Evolutionary conservation across 495 filamentous ascomycete genomes (phyloP), one percentile per base, ranked within the genome.

Genomic region (Pseudotulostoma volvatum): DNA sequence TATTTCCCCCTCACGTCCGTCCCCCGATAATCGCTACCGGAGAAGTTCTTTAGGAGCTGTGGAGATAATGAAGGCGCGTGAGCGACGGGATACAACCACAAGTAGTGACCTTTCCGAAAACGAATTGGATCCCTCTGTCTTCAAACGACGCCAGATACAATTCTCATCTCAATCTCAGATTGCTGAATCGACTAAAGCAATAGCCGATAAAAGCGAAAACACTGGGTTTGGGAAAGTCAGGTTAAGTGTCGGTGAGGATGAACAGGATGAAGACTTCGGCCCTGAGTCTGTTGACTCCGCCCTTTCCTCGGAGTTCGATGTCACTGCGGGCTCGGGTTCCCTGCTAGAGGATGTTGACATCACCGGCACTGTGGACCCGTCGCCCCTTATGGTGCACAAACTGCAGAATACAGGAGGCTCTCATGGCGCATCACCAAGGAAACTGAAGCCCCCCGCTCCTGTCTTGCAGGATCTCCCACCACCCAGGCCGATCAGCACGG

Each of bases 61-160:
- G 11, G 79, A 86, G 45, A 71, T 70, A 7, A 68, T 80, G 9
- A 84, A 83, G 55, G 76, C 79, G 53, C 67, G 84, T 2, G 71
- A 77, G 2, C 71, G 86, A 35, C 64, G 84, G 43, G 86, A 92
- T 53, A 95, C 86, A 0, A 78, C 82, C 7, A 92, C 86, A 1
- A 93, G 85, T 55, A 92, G 84, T 54, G 86, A 95, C 37, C 70
- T 95, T 44, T 93, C 84, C 0, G 85, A 93, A 44, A 87, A 88
- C 48, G 85, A 90, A 42, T 64, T 85, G 30, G 82, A 85, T 31
- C 61, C 75, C 1, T 74, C 75, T 8, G 63, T 69, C 3, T 80
- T 76, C 63, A 79, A 57, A 57, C 66, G 59, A 49, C 74, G 56
- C 44, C 76, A 68, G 33, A 62, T 76, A 38, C 63, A 78, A 49